Conservation (phyloP, 1,284 basidiomycete genomes). For the Bondarzewia mesenterica region DNA sequence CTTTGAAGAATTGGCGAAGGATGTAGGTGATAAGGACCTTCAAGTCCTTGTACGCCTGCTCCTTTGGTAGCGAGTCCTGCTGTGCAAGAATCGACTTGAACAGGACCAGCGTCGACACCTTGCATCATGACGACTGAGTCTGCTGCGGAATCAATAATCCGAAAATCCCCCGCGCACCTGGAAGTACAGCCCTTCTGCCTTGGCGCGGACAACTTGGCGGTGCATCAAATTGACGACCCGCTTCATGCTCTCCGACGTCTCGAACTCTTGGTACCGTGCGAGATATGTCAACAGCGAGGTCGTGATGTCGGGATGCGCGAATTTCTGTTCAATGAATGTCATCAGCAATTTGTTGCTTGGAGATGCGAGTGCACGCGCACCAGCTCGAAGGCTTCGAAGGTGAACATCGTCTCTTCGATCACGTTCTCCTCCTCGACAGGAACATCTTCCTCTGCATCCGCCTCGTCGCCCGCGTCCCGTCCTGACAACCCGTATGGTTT, state of each 20-base stretch:
- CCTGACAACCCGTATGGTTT: conserved; percentile 18
- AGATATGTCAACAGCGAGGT: conserved; percentile 79
- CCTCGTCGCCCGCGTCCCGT: conserved; percentile 35
- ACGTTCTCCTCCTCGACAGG: conserved; percentile 48
- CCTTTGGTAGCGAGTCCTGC: conserved; percentile 66
- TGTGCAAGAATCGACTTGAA: conserved; percentile 81
- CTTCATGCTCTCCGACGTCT: conserved; percentile 74
- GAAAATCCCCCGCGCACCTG: conserved; percentile 46
- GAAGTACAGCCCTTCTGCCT: conserved; percentile 90
- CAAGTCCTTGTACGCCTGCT: conserved; percentile 78
- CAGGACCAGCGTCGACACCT: conserved; percentile 79
- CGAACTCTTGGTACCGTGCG: conserved; percentile 74
- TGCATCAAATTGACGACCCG: conserved; percentile 82
- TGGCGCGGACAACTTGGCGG: conserved; percentile 80
- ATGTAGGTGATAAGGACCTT: conserved; percentile 77
- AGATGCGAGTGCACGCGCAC: conserved; percentile 35
- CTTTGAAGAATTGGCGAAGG: conserved; percentile 88
- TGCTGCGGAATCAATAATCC: background rate
- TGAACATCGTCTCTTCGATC: conserved; percentile 80
- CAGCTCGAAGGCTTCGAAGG: conserved; percentile 82
- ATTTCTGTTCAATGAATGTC: conserved; percentile 46
- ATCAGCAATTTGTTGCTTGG: background rate
- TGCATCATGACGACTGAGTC: conserved; percentile 24
- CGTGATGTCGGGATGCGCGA: conserved; percentile 77
- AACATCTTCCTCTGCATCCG: conserved; percentile 48